Base-by-base conservation (phyloP, 1,139 yeast species). In the Taphrina flavorubra region DNA sequence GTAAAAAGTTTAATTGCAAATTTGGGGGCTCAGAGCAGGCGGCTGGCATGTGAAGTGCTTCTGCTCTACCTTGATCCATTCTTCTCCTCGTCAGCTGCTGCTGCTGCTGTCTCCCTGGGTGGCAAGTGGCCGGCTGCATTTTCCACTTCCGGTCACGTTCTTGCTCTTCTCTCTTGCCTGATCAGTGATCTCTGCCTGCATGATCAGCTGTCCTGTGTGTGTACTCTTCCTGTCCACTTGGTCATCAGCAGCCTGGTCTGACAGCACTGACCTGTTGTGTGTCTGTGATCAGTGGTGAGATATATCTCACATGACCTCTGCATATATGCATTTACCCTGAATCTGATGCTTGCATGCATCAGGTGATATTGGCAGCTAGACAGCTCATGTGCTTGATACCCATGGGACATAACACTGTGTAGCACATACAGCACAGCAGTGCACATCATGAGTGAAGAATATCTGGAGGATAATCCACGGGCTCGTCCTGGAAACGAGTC, bases 31-130 rank as follows among this genome's bases (percentile, higher is more conserved):
- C 47, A 44, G 47, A 44, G 31, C 4, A 44, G 47, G 18, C 47
- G 47, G 47, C 18, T 44, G 47, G 47, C 47, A 44, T 44, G 47
- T n/a, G n/a, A n/a, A n/a, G n/a, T 44, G 47, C 47, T n/a, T 16
- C 13, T 14, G 47, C 31, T 25, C n/a, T n/a, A n/a, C n/a, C n/a
- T n/a, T n/a, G n/a, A n/a, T 25, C 31, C 4, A 4, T 4, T 25
- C 4, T 4, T 25, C 31, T 25, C 31, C 4, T 25, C 31, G 31
- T 25, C 31, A 25, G 31, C 31, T 25, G 31, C 31, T 1, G 31
- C 31, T 25, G 31, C 31, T 25, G 2, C 31, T 25, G 31, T 25
- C 31, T n/a, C 47, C n/a, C 8, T 2, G 13, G 18, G 13, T 13
- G n/a, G 47, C 16, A 7, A 16, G n/a, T n/a, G 42, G 16, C 13